Percentiles rank a stretch among this genome's conserved stretches.
Evolutionary conservation across 2,329 filamentous ascomycete species (phyloP).

Genomic region (Apiospora marii): DNA sequence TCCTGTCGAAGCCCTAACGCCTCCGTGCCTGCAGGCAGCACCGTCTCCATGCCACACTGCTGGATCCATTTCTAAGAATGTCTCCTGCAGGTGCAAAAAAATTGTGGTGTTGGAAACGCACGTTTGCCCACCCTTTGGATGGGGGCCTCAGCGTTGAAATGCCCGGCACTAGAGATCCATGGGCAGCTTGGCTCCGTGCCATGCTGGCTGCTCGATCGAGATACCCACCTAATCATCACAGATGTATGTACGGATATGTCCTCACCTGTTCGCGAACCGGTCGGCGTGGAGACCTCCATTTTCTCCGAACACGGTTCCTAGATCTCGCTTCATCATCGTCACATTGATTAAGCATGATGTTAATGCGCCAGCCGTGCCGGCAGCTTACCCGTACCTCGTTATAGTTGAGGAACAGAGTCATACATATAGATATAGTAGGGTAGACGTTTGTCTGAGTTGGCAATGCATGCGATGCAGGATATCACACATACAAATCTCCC

Average conservation of each 20-base stretch:
- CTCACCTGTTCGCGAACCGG: background rate
- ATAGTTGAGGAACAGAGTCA: background rate
- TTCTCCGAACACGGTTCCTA: slow-evolving; percentile 2
- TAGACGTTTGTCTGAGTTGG: slow-evolving; percentile 7
- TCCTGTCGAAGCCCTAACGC: slow-evolving; percentile 12
- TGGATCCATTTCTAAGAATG: slow-evolving; percentile 5
- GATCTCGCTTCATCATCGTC: background rate
- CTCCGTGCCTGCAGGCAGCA: slow-evolving; percentile 8
- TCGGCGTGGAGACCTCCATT: background rate
- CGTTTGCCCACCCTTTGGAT: slow-evolving; percentile 8
- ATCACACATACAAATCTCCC: background rate
- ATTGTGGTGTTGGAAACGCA: slow-evolving; percentile 12
- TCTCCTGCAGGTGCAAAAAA: slow-evolving; percentile 12
- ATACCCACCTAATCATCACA: slow-evolving; percentile 10
- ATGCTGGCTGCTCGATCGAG: slow-evolving; percentile 11
- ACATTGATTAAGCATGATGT: background rate
- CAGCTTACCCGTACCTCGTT: background rate
- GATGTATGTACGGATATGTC: slow-evolving; percentile 2
- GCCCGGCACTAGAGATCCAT: slow-evolving; percentile 10
- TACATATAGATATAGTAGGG: background rate
- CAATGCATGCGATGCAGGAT: slow-evolving; percentile 11
- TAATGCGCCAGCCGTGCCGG: background rate
- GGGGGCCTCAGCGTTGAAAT: background rate
- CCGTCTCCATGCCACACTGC: background rate
- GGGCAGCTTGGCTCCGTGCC: slow-evolving; percentile 4